Evolutionary conservation across 140 eudicot genomes (phyloP), one percentile per base, ranked within the genome.

Genomic region (Artemisia princeps): DNA sequence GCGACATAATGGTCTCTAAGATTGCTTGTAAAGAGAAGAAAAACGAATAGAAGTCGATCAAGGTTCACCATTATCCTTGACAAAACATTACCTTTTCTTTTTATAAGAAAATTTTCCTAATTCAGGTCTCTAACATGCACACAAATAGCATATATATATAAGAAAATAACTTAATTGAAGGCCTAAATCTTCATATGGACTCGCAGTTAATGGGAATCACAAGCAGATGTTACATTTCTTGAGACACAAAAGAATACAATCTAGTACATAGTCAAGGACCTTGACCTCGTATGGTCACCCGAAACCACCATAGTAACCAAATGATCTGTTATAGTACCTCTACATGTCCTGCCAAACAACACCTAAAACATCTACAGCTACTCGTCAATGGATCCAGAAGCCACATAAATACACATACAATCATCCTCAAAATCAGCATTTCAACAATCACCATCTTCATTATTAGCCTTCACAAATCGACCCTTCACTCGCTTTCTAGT

Each of bases 401-500:
- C 70, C 63, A 70, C 68, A 70, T 60, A 70, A 46, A 60, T 60
- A 71, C 67, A 71, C 69, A 61, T 26, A 30, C 52, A 56, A 1
- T 23, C 49, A 20, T 64, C 19, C 53, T 46, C 44, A 48, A 44
- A 49, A 10, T 37, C 1, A 3, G 20, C 26, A 63, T 0, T 63
- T 77, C 65, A 84, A 66, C 82, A 67, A 37, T 62, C 82, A 16
- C 83, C 82, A n/a, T 73, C 77, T 62, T 87, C 94, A 3, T 48
- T 30, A 60, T 28, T 73, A 26, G 95, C 87, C 86, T 87, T 90
- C 62, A 90, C 97, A 71, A 90, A 90, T 48, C 97, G 84, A 53
- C 97, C 97, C 79, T 87, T 90, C 17, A 87, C 86, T 73, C 95
- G 84, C 80, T 82, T 90, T 76, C 97, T 88, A 15, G 95, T 87